Percentiles rank a stretch among this genome's conserved stretches.
These are phyloP conservation scores for Epichloe amarillans DNA, from an alignment of 2,329 filamentous ascomycete species.

Conservation along the genomic window DNA sequence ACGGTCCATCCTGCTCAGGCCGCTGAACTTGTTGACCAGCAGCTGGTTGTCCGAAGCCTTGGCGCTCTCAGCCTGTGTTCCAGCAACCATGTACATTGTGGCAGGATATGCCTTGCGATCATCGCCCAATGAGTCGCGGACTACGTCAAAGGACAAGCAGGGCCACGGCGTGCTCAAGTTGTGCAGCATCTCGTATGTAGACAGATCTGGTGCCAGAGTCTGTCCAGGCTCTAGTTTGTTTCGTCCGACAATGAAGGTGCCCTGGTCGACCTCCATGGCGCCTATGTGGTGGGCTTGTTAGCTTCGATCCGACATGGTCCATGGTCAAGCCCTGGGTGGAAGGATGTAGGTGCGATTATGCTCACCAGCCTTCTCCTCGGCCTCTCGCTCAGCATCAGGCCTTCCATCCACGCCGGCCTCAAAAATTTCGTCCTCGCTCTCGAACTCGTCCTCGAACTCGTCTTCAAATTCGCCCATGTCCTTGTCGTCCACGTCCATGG, in stretches of 20 bases:
- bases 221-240: slow-evolving; percentile 85
- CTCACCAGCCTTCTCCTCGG: slow-evolving; percentile 61
- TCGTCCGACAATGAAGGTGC: slow-evolving; percentile 90
- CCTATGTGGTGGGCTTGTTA: background rate
- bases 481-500: slow-evolving; percentile 51
- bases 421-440: slow-evolving; percentile 79
- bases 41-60: slow-evolving; percentile 79
- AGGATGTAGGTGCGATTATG: background rate
- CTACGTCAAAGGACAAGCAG: slow-evolving; percentile 87
- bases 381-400: slow-evolving; percentile 84
- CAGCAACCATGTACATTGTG: slow-evolving; percentile 87
- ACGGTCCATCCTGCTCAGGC: slow-evolving; percentile 74
- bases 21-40: slow-evolving; percentile 92
- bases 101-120: slow-evolving; percentile 87
- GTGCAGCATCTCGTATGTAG: slow-evolving; percentile 97
- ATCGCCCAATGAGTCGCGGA: slow-evolving; percentile 76
- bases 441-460: slow-evolving; percentile 85
- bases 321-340: background rate
- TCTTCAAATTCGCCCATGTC: slow-evolving; percentile 81
- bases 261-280: slow-evolving; percentile 86
- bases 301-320: background rate
- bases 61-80: slow-evolving; percentile 74
- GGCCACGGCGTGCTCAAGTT: slow-evolving; percentile 90
- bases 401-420: slow-evolving; percentile 89
- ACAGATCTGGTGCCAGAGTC: slow-evolving; percentile 77